Evolutionary conservation across 176 grass and related monocot species (phyloP), one percentile per base, ranked within the genome.

Genomic region (Puccinellia tenuiflora): DNA sequence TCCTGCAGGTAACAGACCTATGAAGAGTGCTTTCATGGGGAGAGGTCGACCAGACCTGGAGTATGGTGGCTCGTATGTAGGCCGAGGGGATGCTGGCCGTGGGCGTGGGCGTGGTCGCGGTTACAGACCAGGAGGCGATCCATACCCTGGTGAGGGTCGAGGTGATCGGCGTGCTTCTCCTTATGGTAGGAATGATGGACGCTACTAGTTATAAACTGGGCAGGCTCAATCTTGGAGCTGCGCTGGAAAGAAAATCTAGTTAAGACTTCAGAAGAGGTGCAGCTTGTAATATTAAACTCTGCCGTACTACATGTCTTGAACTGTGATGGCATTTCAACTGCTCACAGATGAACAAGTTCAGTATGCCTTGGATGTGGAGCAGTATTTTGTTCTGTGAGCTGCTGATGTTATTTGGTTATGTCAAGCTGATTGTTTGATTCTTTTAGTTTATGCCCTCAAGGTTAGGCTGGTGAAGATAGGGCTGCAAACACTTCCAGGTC

Each of bases 91-190:
- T 56, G 47, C 51, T 68, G 82, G 59, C 10, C 85, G 37, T 16
- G 29, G 48, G 40, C 76, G 85, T 42, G 79, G 69, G 3, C 24
- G 84, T 74, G 87, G 88, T 21, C 84, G 59, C 10, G 83, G 74
- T 75, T 92, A 89, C 81, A 90, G 86, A 70, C 76, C 75, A 78
- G 86, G 63, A 55, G 77, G 78, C 61, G 90, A 65, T 77, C 45
- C 92, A 54, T 90, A 85, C 71, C 75, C 82, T 1, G 66, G 50
- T 2, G 51, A 90, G 73, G 85, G 77, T 35, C 56, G 65, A 62
- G 89, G 83, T 73, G 80, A 82, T 29, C 66, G 62, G 24, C 87
- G 62, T 53, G 76, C 63, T 77, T 86, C 79, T 33, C 67, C 74
- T 6, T 83, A 71, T 66, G 78, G 78, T 84, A 92, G 92, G 88